Base-by-base conservation (phyloP, 345 rosid genomes). In the Sapria himalayana region DNA sequence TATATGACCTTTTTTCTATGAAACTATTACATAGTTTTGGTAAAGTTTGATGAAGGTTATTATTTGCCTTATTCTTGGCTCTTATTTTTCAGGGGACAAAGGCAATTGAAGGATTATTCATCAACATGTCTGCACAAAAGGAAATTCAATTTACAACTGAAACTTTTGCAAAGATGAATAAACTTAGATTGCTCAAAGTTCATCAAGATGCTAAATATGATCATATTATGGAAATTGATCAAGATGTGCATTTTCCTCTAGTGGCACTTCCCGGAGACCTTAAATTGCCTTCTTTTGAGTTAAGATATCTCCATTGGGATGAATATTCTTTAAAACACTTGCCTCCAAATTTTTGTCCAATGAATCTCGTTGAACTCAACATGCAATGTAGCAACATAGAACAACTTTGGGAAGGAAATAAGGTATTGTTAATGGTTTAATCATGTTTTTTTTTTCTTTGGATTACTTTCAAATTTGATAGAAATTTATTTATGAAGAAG, bases 181-280 rank as follows among this genome's bases (percentile, higher is more conserved):
- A 50, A 29, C 57, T 65, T 25, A 37, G 71, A 11, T 25, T 56
- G 50, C 62, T 65, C 20, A 44, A 27, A 11, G 37, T 63, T 22
- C 37, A 22, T 39, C 54, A 43, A n/a, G n/a, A n/a, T n/a, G n/a
- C n/a, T n/a, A n/a, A n/a, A n/a, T n/a, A n/a, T n/a, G n/a, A n/a
- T n/a, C n/a, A n/a, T n/a, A n/a, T n/a, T n/a, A n/a, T n/a, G n/a
- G n/a, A n/a, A n/a, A n/a, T n/a, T n/a, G n/a, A n/a, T n/a, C n/a
- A n/a, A n/a, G n/a, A n/a, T n/a, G n/a, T 8, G 9, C 46, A 5
- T 7, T 6, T 16, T 15, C 19, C 21, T 5, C 33, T 32, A 13
- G 36, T 40, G 31, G 23, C 11, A 27, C 23, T 55, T 15, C 5
- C 20, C 3, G 8, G 27, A 5, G 29, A 48, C 15, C 41, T 36